Conservation (phyloP, 202 grass and related monocot species). For the Carex sylvatica region DNA sequence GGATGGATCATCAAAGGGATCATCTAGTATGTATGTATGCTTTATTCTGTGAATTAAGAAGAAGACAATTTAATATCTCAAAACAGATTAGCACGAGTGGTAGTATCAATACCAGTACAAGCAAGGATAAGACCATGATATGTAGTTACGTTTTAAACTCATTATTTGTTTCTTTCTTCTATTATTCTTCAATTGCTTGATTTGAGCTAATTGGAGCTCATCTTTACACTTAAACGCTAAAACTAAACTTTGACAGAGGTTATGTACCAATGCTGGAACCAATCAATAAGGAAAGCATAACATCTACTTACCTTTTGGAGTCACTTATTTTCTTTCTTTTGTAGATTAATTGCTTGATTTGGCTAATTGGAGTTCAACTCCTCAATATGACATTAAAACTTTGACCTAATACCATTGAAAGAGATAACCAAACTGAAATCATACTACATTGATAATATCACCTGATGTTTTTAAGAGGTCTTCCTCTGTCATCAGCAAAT, state of each 20-base stretch:
- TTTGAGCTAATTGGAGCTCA: not conserved
- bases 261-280: not conserved
- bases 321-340: not conserved
- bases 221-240: not conserved
- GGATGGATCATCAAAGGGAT: conserved; percentile 91
- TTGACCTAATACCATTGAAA: conserved; percentile 8
- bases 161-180: not conserved
- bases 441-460: conserved; percentile 24
- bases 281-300: conserved; percentile 14
- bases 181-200: not conserved
- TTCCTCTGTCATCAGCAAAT: conserved; percentile 81
- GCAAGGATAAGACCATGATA: not conserved
- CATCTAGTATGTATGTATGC: conserved; percentile 91
- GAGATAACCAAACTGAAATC: not conserved
- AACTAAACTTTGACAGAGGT: not conserved
- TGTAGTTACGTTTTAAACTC: not conserved
- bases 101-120: not conserved
- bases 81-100: not conserved
- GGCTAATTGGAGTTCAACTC: conserved; percentile 13
- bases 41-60: conserved; percentile 65
- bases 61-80: not conserved
- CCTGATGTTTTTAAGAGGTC: conserved; percentile 96
- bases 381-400: conserved; percentile 1
- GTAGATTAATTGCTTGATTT: not conserved
- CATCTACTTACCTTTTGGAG: not conserved